Base-by-base conservation (phyloP, 805 yeast species). In the Spathaspora arborariae region DNA sequence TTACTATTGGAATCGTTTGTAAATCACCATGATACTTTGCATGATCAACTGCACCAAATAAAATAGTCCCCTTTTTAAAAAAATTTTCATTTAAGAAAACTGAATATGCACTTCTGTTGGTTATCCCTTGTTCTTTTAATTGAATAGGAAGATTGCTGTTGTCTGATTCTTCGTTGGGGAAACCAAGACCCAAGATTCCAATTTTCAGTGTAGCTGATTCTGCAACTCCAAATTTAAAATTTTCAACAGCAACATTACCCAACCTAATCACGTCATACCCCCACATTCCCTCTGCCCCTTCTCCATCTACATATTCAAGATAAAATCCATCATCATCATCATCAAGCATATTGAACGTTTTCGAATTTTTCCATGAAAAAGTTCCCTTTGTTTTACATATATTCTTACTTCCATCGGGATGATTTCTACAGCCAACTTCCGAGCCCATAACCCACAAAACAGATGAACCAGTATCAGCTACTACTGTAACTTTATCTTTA, bases 261-360 rank as follows among this genome's bases (percentile, higher is more conserved):
- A 87, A 55, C 1, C 54, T 50, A 4, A 90, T 72, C 33, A 69
- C 66, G 56, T 90, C 97, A 39, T 72, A 64, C 15, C 87, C 94
- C 81, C 81, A 79, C 36, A 63, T 46, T 21, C 84, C 84, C 5
- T 45, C 45, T 5, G 82, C 82, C 42, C 54, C 63, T 2, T 80
- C 69, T 6, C 61, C 57, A 56, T 79, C 84, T 22, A n/a, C 9
- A 22, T 9, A 22, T 6, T 22, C 26, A 22, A 7, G 26, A 7
- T 22, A 57, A 77, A 78, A 1, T 81, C 39, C 49, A 79, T 79
- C 9, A 53, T 30, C 54, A 79, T 81, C 64, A 20, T 55, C 51
- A 55, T 79, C 79, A 16, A 53, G 47, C 5, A 56, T 51, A 5
- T 57, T 51, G 62, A 72, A 79, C 1, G 76, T 46, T 20, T 56